Evolutionary conservation across 2,329 filamentous ascomycete genomes (phyloP).

Genomic region (Aspergillus chevalieri): DNA sequence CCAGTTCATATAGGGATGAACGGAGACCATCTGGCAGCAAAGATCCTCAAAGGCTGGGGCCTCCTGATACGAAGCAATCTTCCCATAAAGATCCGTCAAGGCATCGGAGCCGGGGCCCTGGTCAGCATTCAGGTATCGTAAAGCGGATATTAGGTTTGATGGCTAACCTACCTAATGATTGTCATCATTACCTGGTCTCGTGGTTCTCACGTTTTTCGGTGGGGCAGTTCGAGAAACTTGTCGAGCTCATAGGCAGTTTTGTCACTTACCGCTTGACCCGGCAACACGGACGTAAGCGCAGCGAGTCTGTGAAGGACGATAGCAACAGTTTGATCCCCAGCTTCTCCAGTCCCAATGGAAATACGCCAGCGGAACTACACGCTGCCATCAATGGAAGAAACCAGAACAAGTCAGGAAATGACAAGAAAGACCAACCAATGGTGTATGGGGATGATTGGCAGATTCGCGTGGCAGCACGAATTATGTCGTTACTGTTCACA

Average conservation of each 20-base stretch:
- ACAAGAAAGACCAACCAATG: slow-evolving; percentile 46
- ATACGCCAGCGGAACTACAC: slow-evolving; percentile 64
- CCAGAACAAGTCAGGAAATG: slow-evolving; percentile 49
- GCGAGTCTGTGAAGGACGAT: slow-evolving; percentile 51
- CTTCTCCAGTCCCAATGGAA: slow-evolving; percentile 59
- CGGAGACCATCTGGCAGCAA: slow-evolving; percentile 26
- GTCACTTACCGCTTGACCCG: slow-evolving; percentile 72
- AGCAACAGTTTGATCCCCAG: slow-evolving; percentile 62
- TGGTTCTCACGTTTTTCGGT: slow-evolving; percentile 72
- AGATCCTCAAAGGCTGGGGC: slow-evolving; percentile 11
- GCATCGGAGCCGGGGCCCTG: slow-evolving; percentile 39
- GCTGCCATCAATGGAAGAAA: slow-evolving; percentile 59
- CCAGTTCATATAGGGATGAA: slow-evolving; percentile 15
- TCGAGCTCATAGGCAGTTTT: slow-evolving; percentile 72
- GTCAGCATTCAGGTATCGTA: slow-evolving; percentile 73
- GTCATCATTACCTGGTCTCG: slow-evolving; percentile 67
- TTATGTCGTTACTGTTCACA: slow-evolving; percentile 73
- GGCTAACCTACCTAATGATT: slow-evolving; percentile 67
- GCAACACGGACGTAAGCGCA: slow-evolving; percentile 61
- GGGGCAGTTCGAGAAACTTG: slow-evolving; percentile 62
- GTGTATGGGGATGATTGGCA: slow-evolving; percentile 84
- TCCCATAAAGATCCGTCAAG: slow-evolving; percentile 9
- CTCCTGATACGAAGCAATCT: slow-evolving; percentile 11
- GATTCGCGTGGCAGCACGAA: slow-evolving; percentile 69
- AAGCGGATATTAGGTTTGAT: slow-evolving; percentile 78